Evolutionary conservation across 352 stramenopile species (phyloP).

Genomic region (Pelagophyceae sp.): DNA sequence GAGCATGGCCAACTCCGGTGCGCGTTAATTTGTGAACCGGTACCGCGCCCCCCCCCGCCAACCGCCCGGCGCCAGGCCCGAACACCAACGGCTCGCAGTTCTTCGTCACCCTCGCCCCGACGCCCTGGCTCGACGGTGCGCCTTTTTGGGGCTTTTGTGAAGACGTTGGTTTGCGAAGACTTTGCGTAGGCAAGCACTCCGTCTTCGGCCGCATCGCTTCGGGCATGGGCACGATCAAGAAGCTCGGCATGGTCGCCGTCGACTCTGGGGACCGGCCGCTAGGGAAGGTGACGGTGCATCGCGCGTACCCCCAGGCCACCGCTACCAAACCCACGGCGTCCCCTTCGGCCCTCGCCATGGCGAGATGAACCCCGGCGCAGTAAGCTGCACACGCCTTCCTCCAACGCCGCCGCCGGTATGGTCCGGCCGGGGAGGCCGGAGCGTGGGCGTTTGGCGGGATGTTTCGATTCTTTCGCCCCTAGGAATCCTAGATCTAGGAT

Average conservation of each 20-base stretch:
- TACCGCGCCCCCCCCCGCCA: too few relatives aligned
- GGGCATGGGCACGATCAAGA: constrained; percentile 64
- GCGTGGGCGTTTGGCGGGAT: too few relatives aligned
- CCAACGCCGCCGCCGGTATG: too few relatives aligned
- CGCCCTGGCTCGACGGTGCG: constrained; percentile 75
- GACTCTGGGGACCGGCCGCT: constrained; percentile 61
- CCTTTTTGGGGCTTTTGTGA: too few relatives aligned
- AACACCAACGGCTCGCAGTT: constrained; percentile 98
- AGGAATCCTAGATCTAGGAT: too few relatives aligned
- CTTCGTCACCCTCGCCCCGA: constrained; percentile 91
- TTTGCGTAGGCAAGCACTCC: constrained; percentile 82
- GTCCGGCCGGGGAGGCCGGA: too few relatives aligned
- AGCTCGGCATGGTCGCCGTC: constrained; percentile 63
- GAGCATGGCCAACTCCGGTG: constrained; percentile 91
- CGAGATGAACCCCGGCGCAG: not conserved
- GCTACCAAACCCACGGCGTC: not conserved
- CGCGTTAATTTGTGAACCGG: not conserved
- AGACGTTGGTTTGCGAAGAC: too few relatives aligned
- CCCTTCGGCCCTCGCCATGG: not conserved
- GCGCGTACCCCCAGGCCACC: not conserved
- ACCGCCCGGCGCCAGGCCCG: constrained; percentile 29
- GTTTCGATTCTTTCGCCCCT: too few relatives aligned
- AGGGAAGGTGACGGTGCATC: constrained; percentile 64
- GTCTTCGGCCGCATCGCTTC: constrained; percentile 60
- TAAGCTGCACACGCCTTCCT: too few relatives aligned